phyloP scores from a whole-genome alignment of 495 filamentous ascomycete species.

The Schizothecium vesticola region DNA sequence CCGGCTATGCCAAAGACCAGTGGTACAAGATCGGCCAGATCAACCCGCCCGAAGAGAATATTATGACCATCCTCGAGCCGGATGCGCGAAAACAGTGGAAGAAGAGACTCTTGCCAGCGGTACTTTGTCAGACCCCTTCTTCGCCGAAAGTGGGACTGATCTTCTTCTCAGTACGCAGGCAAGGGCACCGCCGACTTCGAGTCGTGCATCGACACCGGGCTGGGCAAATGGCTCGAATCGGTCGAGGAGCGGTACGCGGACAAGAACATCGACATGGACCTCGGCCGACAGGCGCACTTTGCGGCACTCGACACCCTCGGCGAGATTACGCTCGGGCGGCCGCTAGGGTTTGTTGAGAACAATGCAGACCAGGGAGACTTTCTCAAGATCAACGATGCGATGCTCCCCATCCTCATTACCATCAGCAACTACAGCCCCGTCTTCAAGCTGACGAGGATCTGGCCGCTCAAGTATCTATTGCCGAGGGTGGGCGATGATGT shows the following conservation, averaged over 20 bases:
- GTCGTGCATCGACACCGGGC: slow-evolving; percentile 42
- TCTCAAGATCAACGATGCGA: slow-evolving; percentile 47
- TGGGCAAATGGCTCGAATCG: slow-evolving; percentile 34
- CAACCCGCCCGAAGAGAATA: slow-evolving; percentile 35
- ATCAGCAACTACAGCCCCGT: slow-evolving; percentile 50
- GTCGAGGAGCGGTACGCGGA: slow-evolving; percentile 46
- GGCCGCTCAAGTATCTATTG: slow-evolving; percentile 18
- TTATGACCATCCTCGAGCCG: slow-evolving; percentile 28
- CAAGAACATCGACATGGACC: slow-evolving; percentile 49
- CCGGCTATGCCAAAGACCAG: slow-evolving; percentile 33
- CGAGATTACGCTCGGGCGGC: slow-evolving; percentile 56
- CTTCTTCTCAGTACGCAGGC: slow-evolving; percentile 19
- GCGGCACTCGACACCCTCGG: slow-evolving; percentile 62
- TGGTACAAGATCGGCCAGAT: slow-evolving; percentile 42
- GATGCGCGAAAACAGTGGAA: slow-evolving; percentile 25
- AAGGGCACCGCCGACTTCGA: slow-evolving; percentile 45
- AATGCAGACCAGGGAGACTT: slow-evolving; percentile 54
- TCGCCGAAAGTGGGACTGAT: background rate
- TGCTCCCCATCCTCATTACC: slow-evolving; percentile 44
- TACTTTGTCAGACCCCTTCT: background rate
- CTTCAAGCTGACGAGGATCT: slow-evolving; percentile 42
- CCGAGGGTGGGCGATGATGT: slow-evolving; percentile 17
- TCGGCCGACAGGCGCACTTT: slow-evolving; percentile 40
- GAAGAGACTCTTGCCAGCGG: slow-evolving; percentile 27
- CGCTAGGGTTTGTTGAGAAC: slow-evolving; percentile 56